Evolutionary conservation across 305 asterid species (phyloP).

Genomic region (Fraxinus platypoda): DNA sequence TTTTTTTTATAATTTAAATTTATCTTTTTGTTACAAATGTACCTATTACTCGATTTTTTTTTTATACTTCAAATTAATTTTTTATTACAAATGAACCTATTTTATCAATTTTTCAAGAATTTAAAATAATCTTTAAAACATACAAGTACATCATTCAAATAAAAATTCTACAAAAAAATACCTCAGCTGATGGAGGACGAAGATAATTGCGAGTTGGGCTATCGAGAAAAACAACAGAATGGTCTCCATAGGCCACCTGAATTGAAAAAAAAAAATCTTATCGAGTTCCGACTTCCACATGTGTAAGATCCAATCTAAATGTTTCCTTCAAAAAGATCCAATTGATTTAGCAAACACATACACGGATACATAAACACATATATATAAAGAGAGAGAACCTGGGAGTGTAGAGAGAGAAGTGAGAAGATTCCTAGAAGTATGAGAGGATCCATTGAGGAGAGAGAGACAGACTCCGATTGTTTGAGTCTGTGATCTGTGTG

Average conservation of each 20-base stretch:
- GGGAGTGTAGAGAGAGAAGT: slow-evolving; percentile 1
- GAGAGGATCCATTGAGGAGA: not conserved
- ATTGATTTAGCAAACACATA: not conserved
- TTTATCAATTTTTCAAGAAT: too few relatives aligned
- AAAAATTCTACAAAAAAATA: slow-evolving; percentile 12
- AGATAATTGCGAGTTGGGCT: slow-evolving; percentile 61
- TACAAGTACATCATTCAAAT: not conserved
- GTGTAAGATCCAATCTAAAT: not conserved
- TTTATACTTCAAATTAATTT: not conserved
- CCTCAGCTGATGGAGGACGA: slow-evolving; percentile 62
- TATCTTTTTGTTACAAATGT: not conserved
- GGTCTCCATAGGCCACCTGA: slow-evolving; percentile 57
- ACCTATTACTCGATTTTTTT: not conserved
- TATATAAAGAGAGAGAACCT: not conserved
- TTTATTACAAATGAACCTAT: not conserved
- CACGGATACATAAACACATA: not conserved
- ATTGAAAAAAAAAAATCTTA: slow-evolving; percentile 3
- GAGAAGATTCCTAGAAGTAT: not conserved
- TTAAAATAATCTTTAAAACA: not conserved
- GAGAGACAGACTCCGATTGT: not conserved
- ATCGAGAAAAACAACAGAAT: slow-evolving; percentile 66
- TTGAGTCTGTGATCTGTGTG: not conserved
- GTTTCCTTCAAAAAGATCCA: not conserved
- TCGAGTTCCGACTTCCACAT: not conserved
- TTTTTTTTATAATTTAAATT: not conserved